Evolutionary conservation across 2,329 filamentous ascomycete species (phyloP).

Genomic region (Aureobasidium sp.): DNA sequence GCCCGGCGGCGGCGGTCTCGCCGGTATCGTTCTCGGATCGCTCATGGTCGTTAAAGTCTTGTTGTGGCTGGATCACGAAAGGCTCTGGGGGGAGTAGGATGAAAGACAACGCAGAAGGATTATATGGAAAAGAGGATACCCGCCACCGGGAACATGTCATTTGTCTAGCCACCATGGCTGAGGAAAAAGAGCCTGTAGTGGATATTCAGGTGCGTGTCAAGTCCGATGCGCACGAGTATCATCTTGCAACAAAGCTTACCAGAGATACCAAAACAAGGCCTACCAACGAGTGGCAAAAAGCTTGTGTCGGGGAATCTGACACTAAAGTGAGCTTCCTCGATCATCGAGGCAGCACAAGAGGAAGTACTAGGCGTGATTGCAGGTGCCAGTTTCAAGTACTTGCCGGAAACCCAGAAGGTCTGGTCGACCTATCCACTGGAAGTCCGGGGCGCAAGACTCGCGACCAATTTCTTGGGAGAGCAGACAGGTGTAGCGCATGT

Average conservation of each 20-base stretch:
- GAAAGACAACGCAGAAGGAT: neutral
- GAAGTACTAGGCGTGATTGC: neutral
- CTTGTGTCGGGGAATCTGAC: neutral
- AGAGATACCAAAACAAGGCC: neutral
- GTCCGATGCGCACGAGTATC: neutral
- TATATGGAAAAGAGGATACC: neutral
- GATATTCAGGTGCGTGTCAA: neutral
- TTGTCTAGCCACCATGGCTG: neutral
- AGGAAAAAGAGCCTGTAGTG: neutral
- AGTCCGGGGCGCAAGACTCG: neutral
- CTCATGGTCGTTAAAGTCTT: neutral
- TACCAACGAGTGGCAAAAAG: neutral
- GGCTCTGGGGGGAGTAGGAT: neutral
- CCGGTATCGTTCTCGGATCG: neutral
- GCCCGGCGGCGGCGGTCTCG: neutral
- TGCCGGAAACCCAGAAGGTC: neutral
- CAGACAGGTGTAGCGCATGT: neutral
- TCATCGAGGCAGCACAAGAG: neutral
- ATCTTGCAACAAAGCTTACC: slow-evolving; percentile 1
- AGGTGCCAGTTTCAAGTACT: neutral
- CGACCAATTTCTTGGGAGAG: neutral
- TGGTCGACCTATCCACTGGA: neutral
- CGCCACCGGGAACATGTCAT: neutral
- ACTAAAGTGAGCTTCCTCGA: neutral
- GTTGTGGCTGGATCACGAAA: neutral